Base-by-base conservation (phyloP, 2,329 filamentous ascomycete genomes). In the Colletotrichum orbiculare region DNA sequence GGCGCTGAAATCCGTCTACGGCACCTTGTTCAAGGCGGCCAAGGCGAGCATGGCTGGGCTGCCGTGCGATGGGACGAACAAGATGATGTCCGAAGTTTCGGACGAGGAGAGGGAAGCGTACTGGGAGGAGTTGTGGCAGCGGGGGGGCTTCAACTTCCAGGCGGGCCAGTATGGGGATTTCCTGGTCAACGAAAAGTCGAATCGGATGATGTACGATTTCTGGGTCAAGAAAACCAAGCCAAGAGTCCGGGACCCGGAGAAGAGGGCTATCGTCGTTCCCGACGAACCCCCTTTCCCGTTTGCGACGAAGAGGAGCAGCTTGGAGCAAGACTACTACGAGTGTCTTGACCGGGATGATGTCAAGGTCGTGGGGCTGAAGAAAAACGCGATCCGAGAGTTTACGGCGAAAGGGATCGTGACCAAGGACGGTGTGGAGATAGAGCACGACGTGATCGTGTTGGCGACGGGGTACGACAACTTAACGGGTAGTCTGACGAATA, bases 271-370 rank as follows among this genome's bases (percentile, higher is more conserved):
- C 5, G 73, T 87, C 5, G 83, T 81, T 0, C 85, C 85, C 0
- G 67, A 74, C 17, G 72, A 81, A 39, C 79, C 77, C 43, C 80
- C 78, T 3, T 80, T 84, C 48, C 75, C 77, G 2, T 84, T 82
- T 66, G 83, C 79, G 3, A 78, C 76, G 7, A 86, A 83, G 69
- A 76, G 83, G 0, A 76, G 75, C 4, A 78, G 74, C 0, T 75
- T 85, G 0, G 84, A 87, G 66, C 73, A 80, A 39, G 73, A 76
- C 45, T 86, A 83, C 69, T 87, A 81, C 67, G 84, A 87, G 64
- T 75, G 79, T 3, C 78, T 82, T 57, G 79, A 84, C 65, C 76
- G 76, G 15, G 71, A 75, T 0, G 79, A 83, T 38, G 81, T 85
- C 2, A 70, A 81, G 0, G 66, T 85, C 3, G 74, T 86, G 2